Percentiles rank a stretch among this genome's conserved stretches.
Evolutionary conservation across 2,329 filamentous ascomycete genomes (phyloP).

Genomic region (Nothopassalora personata): DNA sequence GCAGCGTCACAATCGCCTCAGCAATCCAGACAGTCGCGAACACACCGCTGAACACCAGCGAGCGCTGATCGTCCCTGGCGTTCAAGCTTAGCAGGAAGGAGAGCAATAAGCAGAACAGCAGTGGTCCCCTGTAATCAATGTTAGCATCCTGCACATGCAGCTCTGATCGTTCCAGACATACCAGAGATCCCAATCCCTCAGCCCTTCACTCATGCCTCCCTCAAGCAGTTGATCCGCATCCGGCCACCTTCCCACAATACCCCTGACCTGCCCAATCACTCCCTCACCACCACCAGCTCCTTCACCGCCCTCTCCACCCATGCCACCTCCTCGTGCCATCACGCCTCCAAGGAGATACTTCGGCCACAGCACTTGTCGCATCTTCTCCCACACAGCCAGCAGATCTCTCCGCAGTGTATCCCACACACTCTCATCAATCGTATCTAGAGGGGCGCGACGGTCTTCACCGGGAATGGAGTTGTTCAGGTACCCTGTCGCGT

Average conservation of each 20-base stretch:
- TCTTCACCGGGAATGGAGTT: constrained; percentile 90
- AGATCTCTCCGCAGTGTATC: constrained; percentile 91
- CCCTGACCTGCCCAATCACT: constrained; percentile 47
- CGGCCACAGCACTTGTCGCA: constrained; percentile 93
- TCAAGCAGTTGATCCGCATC: constrained; percentile 62
- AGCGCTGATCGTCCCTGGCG: constrained; percentile 72
- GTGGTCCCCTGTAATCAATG: constrained; percentile 62
- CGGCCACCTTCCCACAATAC: constrained; percentile 59
- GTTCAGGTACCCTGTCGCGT: constrained; percentile 78
- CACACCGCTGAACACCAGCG: constrained; percentile 87
- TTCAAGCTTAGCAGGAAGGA: constrained; percentile 82
- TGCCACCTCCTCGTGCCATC: constrained; percentile 54
- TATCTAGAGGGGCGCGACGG: constrained; percentile 80
- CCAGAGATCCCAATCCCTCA: constrained; percentile 97
- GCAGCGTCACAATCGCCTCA: constrained; percentile 91
- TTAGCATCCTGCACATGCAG: constrained; percentile 14
- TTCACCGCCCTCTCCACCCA: constrained; percentile 52
- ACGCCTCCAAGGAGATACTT: constrained; percentile 79
- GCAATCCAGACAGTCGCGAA: constrained; percentile 97
- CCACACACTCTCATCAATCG: constrained; percentile 96
- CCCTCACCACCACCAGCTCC: constrained; percentile 36
- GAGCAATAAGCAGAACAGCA: constrained; percentile 87
- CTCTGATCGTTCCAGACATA: constrained; percentile 31
- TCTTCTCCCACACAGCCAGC: constrained; percentile 92
- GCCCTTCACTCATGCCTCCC: constrained; percentile 75